Evolutionary conservation across 305 asterid genomes (phyloP).

Genomic region (Coffea humblotiana): DNA sequence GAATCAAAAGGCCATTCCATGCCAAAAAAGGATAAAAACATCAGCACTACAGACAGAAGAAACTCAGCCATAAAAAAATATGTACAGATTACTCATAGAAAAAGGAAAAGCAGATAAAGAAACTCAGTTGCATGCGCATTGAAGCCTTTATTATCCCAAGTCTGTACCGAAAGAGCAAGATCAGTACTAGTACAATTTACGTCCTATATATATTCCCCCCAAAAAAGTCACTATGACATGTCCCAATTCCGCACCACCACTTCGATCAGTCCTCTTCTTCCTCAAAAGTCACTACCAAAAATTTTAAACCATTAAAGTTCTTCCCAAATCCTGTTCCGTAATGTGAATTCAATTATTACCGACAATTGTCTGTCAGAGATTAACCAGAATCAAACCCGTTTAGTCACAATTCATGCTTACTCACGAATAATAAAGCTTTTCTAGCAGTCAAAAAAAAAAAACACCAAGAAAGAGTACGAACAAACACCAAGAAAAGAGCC

Average conservation of each 20-base stretch:
- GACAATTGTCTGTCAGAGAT: not conserved
- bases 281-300: conserved; percentile 11
- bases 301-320: not conserved
- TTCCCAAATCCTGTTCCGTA: not conserved
- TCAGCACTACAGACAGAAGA: conserved; percentile 20
- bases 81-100: not conserved
- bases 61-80: conserved; percentile 9
- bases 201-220: not conserved
- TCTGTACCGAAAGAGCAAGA: conserved; percentile 12
- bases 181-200: conserved; percentile 1
- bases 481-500: not conserved
- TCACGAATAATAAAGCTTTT: not conserved
- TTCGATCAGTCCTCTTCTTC: conserved; percentile 12
- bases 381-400: not conserved
- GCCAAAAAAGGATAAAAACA: conserved; percentile 27
- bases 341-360: not conserved
- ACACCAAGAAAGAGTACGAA: conserved; percentile 1
- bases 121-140: conserved; percentile 28
- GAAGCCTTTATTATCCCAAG: conserved; percentile 20
- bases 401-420: not conserved
- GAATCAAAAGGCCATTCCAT: conserved; percentile 33
- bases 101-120: conserved; percentile 21
- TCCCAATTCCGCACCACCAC: conserved; percentile 13
- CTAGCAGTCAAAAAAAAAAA: not conserved
- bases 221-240: conserved; percentile 14